Conservation (phyloP, 2,329 filamentous ascomycete genomes). For the Acarospora socialis region DNA sequence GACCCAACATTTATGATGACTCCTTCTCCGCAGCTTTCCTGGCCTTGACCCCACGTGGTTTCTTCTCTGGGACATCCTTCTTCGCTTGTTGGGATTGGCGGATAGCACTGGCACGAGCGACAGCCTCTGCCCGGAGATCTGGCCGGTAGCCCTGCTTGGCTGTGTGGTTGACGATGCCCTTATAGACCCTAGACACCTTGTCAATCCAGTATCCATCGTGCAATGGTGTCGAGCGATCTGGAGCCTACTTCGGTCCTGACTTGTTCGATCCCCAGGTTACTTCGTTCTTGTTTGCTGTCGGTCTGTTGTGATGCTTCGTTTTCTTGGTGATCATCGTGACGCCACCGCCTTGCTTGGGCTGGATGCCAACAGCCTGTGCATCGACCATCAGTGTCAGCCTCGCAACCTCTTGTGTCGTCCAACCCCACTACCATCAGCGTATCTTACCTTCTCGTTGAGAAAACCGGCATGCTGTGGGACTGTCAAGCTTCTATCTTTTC, state of each 20-base stretch:
- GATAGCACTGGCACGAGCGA: conserved; percentile 77
- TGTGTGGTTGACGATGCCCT: conserved; percentile 65
- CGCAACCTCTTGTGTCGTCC: background rate
- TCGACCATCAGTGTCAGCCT: conserved; percentile 3
- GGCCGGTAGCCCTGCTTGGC: conserved; percentile 76
- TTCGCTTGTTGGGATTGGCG: conserved; percentile 62
- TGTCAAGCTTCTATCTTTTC: conserved; percentile 9
- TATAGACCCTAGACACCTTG: conserved; percentile 56
- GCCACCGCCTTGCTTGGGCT: conserved; percentile 61
- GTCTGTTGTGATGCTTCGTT: conserved; percentile 54
- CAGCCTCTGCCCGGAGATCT: conserved; percentile 62
- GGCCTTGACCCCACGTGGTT: conserved; percentile 68
- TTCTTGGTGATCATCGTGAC: conserved; percentile 79
- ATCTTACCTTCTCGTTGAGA: conserved; percentile 74
- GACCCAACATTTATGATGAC: conserved; percentile 1
- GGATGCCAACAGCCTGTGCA: conserved; percentile 65
- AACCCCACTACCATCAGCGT: conserved; percentile 9
- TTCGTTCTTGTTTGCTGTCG: conserved; percentile 50
- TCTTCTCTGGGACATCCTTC: conserved; percentile 59
- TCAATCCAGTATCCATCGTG: background rate
- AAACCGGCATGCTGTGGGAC: conserved; percentile 66
- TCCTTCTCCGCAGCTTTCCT: conserved; percentile 43
- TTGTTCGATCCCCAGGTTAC: conserved; percentile 58
- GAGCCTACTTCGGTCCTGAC: conserved; percentile 61
- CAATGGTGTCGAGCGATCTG: background rate